Conservation (phyloP, 1,139 yeast genomes). For the Pneumocystis jirovecii region DNA sequence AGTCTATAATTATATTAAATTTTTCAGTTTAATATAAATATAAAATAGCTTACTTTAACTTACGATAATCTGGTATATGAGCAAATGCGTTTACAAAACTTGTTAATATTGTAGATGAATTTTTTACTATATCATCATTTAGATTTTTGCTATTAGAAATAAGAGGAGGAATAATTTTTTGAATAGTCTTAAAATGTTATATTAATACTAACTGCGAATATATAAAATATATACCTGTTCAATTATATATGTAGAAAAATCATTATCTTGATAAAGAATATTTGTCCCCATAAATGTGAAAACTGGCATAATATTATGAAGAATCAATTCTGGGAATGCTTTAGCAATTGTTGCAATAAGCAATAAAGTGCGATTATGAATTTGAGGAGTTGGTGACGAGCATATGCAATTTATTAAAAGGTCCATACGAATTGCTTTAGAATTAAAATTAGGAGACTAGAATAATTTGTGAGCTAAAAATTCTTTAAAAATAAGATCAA, state of each 20-base stretch:
- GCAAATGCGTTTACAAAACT: conserved; percentile 87
- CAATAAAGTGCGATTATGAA: conserved; percentile 71
- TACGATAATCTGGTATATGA: conserved; percentile 92
- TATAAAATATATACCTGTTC: conserved; percentile 34
- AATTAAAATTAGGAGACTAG: conserved; percentile 31
- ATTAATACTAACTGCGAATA: background rate
- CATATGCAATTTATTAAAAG: conserved; percentile 81
- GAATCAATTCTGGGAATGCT: conserved; percentile 74
- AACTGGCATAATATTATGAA: conserved; percentile 96
- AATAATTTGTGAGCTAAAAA: background rate
- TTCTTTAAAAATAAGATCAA: conserved; percentile 20
- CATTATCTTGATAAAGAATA: conserved; percentile 91
- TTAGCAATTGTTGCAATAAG: conserved; percentile 81
- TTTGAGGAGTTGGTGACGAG: conserved; percentile 81
- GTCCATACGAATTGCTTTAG: conserved; percentile 72
- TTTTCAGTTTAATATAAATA: background rate
- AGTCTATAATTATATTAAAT: conserved; percentile 20
- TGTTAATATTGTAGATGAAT: conserved; percentile 67
- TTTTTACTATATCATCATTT: conserved; percentile 28
- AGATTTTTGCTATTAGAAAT: conserved; percentile 29
- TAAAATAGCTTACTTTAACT: conserved; percentile 39
- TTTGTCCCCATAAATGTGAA: conserved; percentile 99
- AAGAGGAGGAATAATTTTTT: conserved; percentile 82
- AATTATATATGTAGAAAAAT: conserved; percentile 79
- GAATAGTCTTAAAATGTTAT: conserved; percentile 38